Conservation (phyloP, 768 basidiomycete genomes). For the Boletus fagicola region DNA sequence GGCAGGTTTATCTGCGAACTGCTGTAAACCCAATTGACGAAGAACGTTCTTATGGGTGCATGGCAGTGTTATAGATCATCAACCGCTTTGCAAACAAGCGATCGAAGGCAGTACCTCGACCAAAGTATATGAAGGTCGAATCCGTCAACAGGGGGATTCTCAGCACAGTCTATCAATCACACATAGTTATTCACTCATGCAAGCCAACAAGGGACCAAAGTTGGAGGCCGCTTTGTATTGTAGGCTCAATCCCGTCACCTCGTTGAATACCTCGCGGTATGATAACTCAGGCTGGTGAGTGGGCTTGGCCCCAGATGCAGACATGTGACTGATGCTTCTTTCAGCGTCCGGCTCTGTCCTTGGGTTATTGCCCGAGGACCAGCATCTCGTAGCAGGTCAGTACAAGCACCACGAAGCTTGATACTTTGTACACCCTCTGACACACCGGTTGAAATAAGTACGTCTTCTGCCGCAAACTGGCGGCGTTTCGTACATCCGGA, state of each 20-base stretch:
- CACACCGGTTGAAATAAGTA: slow-evolving; percentile 1
- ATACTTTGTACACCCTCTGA: not conserved
- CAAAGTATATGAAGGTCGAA: too few species aligned
- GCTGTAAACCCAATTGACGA: too few species aligned
- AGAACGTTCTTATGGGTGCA: too few species aligned
- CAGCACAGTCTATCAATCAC: too few species aligned
- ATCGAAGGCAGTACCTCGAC: too few species aligned
- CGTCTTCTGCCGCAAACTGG: slow-evolving; percentile 35
- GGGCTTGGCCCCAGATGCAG: accelerated
- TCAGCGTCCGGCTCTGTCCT: slow-evolving; percentile 14
- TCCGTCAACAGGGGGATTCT: too few species aligned
- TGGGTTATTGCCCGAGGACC: slow-evolving; percentile 12
- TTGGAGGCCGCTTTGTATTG: not conserved
- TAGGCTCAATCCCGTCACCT: slow-evolving; percentile 19
- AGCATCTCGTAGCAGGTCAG: slow-evolving; percentile 4
- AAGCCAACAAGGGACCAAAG: not conserved
- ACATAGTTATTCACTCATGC: not conserved
- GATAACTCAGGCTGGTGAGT: slow-evolving; percentile 2
- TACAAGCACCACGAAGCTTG: not conserved
- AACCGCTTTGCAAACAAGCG: too few species aligned
- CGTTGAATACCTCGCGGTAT: slow-evolving; percentile 17
- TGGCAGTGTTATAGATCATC: too few species aligned
- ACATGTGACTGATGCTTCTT: not conserved
- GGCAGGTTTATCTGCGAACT: too few species aligned
- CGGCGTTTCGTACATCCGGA: slow-evolving; percentile 52